Evolutionary conservation across 2,329 filamentous ascomycete species (phyloP).

Genomic region (Trichoderma pleuroti): DNA sequence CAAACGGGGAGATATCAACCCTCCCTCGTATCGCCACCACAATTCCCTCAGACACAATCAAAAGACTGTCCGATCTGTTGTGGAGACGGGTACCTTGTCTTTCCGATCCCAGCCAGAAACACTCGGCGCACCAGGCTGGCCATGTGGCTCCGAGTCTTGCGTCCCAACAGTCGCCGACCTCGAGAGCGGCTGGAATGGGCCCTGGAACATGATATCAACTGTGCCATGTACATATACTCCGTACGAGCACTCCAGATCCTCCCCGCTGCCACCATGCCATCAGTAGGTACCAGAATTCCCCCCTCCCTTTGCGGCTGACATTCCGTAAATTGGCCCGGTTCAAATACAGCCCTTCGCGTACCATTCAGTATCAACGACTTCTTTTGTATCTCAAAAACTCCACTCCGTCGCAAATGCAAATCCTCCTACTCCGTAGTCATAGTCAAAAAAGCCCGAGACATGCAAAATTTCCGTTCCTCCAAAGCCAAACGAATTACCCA

Average conservation of each 20-base stretch:
- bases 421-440: background rate
- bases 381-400: background rate
- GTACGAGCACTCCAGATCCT: background rate
- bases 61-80: constrained; percentile 6
- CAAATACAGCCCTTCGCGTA: background rate
- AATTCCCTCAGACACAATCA: background rate
- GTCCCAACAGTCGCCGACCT: constrained; percentile 1
- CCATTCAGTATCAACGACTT: background rate
- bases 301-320: background rate
- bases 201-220: background rate
- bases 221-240: background rate
- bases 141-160: constrained; percentile 3
- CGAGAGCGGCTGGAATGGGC: background rate
- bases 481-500: background rate
- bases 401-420: background rate
- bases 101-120: background rate
- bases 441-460: background rate
- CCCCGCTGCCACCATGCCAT: background rate
- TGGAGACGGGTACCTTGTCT: background rate
- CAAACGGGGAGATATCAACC: background rate
- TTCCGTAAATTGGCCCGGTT: background rate
- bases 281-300: background rate
- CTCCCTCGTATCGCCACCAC: background rate
- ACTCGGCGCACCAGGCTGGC: constrained; percentile 2
- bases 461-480: background rate